phyloP scores from a whole-genome alignment of 2,329 filamentous ascomycete genomes.

The Elsinoe arachidis region DNA sequence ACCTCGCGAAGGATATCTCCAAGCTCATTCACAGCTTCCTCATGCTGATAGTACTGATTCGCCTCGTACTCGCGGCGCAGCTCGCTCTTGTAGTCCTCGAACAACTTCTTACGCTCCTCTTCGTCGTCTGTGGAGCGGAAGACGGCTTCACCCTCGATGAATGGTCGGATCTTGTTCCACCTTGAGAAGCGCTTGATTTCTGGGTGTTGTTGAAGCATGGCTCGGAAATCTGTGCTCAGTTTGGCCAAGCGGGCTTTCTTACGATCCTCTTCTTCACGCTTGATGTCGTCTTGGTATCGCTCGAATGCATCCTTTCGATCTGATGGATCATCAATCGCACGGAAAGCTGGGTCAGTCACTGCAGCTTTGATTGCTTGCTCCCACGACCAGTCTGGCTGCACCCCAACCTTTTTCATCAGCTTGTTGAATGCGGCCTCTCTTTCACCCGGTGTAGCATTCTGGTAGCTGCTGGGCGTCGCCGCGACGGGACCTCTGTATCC shows the following conservation, averaged over 20 bases:
- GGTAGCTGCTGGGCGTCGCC: constrained; percentile 42
- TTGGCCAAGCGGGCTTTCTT: constrained; percentile 90
- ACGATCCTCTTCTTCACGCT: constrained; percentile 85
- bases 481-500: constrained; percentile 29
- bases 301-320: constrained; percentile 87
- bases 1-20: constrained; percentile 68
- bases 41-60: constrained; percentile 61
- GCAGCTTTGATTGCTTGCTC: constrained; percentile 77
- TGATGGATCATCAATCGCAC: constrained; percentile 84
- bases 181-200: constrained; percentile 96
- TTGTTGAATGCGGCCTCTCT: constrained; percentile 91
- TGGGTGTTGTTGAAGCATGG: constrained; percentile 90
- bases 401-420: constrained; percentile 71
- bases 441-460: constrained; percentile 73
- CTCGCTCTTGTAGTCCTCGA: constrained; percentile 83
- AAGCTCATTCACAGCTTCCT: constrained; percentile 76
- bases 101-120: constrained; percentile 76
- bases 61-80: constrained; percentile 75
- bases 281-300: constrained; percentile 85
- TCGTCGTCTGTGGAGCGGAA: constrained; percentile 88
- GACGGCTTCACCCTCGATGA: constrained; percentile 90
- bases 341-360: constrained; percentile 85
- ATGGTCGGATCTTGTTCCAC: constrained; percentile 91
- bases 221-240: constrained; percentile 85
- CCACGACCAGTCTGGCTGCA: constrained; percentile 90